Percentiles rank a stretch among this genome's conserved stretches.
phyloP scores from a whole-genome alignment of 208 protist species.

The Wallacemonas sp. region DNA sequence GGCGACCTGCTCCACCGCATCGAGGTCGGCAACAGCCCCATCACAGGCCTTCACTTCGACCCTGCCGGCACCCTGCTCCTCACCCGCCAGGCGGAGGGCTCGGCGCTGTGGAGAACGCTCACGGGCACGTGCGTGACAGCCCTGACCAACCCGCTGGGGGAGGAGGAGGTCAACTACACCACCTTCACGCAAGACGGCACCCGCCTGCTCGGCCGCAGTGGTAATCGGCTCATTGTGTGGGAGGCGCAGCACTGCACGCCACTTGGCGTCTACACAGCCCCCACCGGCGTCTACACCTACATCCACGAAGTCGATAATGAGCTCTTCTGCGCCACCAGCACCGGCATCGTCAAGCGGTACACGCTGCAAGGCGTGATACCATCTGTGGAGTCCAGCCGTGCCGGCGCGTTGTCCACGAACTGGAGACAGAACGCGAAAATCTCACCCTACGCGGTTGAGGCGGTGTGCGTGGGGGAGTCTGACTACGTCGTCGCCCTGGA shows the following conservation, averaged over 20 bases:
- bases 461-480: conserved; percentile 29
- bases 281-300: conserved; percentile 46
- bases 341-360: conserved; percentile 57
- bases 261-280: conserved; percentile 52
- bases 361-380: conserved; percentile 47
- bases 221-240: conserved; percentile 53
- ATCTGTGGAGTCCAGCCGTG: conserved; percentile 45
- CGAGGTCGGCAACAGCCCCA: conserved; percentile 44
- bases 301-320: conserved; percentile 45
- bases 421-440: conserved; percentile 64
- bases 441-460: conserved; percentile 37
- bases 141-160: conserved; percentile 35
- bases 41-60: conserved; percentile 64
- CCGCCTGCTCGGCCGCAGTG: conserved; percentile 51
- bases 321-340: conserved; percentile 56
- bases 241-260: conserved; percentile 43
- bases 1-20: conserved; percentile 75
- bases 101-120: conserved; percentile 68
- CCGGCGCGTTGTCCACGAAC: conserved; percentile 53
- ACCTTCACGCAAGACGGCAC: conserved; percentile 66
- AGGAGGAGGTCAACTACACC: conserved; percentile 34
- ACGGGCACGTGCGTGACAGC: conserved; percentile 34
- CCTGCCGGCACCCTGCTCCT: conserved; percentile 49
- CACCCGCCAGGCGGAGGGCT: conserved; percentile 44
- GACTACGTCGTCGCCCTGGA: conserved; percentile 30